Percentiles rank a stretch among this genome's conserved stretches.
Evolutionary conservation across 1,284 basidiomycete genomes (phyloP).

Genomic region (Cystobasidiaceae sp.): DNA sequence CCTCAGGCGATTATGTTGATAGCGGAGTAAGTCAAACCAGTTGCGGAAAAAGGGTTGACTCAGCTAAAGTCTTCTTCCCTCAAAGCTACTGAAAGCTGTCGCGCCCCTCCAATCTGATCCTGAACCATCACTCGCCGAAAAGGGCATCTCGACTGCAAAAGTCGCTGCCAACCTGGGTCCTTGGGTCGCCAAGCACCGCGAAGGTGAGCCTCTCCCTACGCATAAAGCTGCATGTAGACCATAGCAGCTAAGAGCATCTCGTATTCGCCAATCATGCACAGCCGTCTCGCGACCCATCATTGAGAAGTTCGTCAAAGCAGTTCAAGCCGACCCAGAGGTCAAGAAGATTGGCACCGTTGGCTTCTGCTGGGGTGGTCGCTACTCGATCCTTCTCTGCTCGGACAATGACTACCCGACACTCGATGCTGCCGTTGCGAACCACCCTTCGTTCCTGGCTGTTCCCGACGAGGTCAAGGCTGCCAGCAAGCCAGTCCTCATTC

Average conservation of each 20-base stretch:
- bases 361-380: conserved; percentile 40
- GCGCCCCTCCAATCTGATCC: conserved; percentile 23
- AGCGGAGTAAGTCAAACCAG: background rate
- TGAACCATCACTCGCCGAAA: conserved; percentile 20
- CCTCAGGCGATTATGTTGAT: conserved; percentile 29
- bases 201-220: conserved; percentile 38
- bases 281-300: conserved; percentile 44
- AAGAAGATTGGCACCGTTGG: conserved; percentile 43
- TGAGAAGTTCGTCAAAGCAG: conserved; percentile 44
- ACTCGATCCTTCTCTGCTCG: conserved; percentile 33
- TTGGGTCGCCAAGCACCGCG: conserved; percentile 44
- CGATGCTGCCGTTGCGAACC: conserved; percentile 31
- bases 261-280: background rate
- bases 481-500: conserved; percentile 19
- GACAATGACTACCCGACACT: conserved; percentile 30
- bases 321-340: conserved; percentile 42
- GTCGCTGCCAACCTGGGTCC: conserved; percentile 29
- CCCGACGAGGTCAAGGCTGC: conserved; percentile 26
- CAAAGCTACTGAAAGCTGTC: conserved; percentile 24
- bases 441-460: conserved; percentile 30
- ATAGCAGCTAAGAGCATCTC: background rate
- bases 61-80: background rate
- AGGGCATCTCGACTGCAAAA: conserved; percentile 13
- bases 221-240: no score
- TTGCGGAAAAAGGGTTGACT: background rate